Percentiles rank a stretch among this genome's conserved stretches.
Conservation (phyloP, 2,329 filamentous ascomycete species). For the Cercospora sesami region DNA sequence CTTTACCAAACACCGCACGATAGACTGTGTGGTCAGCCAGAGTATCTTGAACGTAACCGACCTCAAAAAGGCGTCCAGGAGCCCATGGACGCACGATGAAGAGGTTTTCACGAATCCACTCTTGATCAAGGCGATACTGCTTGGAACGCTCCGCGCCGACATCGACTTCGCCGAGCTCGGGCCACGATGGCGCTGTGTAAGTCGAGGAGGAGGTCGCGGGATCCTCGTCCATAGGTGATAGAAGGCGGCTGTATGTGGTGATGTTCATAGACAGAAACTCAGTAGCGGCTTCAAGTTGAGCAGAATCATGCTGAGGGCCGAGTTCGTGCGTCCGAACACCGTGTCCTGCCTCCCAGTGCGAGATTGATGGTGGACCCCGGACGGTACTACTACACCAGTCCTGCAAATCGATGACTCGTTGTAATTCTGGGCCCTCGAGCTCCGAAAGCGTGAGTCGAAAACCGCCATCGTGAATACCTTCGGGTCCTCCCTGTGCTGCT, state of each 20-base stretch:
- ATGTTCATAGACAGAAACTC: background rate
- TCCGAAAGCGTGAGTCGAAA: too few species aligned
- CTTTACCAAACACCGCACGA: background rate
- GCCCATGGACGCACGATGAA: background rate
- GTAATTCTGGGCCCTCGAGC: too few species aligned
- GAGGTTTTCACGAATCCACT: background rate
- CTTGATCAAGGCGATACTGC: background rate
- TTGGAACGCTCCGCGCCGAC: background rate
- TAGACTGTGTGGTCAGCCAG: background rate
- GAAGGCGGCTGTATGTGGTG: background rate
- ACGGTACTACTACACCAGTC: background rate
- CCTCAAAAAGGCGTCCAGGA: background rate
- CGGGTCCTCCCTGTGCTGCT: too few species aligned
- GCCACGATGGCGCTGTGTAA: background rate
- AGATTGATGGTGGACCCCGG: background rate
- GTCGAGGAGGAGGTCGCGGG: too few species aligned
- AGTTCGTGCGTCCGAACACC: conserved; percentile 29
- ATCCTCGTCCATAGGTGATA: too few species aligned
- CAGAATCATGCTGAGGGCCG: background rate
- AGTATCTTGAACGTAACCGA: background rate
- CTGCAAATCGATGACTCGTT: too few species aligned
- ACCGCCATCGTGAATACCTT: too few species aligned
- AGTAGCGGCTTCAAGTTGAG: background rate
- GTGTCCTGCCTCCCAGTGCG: conserved; percentile 34
- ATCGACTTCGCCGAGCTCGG: background rate